These are phyloP conservation scores for Emmonsiellopsis sp. DNA, from an alignment of 2,329 filamentous ascomycete species.

Conservation along the genomic window DNA sequence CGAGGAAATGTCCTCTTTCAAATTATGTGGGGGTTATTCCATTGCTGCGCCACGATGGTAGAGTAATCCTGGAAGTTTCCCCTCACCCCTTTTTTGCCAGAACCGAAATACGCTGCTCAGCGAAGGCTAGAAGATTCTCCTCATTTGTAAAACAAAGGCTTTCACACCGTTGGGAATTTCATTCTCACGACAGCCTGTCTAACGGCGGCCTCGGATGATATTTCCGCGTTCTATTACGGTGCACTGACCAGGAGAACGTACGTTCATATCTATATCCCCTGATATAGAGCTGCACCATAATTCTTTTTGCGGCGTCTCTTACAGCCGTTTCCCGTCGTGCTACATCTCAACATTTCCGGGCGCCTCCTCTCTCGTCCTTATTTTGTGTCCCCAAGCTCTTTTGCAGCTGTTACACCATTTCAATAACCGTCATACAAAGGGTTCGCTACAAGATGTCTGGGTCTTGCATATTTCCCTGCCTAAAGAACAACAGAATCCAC, in stretches of 20 bases:
- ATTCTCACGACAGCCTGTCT: background rate
- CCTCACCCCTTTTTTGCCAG: background rate
- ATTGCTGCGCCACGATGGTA: background rate
- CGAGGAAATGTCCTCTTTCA: too few relatives aligned
- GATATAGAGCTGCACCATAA: background rate
- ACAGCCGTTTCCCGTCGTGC: slow-evolving; percentile 1
- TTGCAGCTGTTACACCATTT: background rate
- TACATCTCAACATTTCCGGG: background rate
- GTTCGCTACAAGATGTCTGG: background rate
- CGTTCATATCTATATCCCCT: background rate
- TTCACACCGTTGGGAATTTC: background rate
- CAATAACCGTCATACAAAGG: background rate
- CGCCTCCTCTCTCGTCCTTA: background rate
- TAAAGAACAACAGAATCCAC: background rate
- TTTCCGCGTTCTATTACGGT: background rate
- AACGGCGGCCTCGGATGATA: background rate
- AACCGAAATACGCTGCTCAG: too few relatives aligned
- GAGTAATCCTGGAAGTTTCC: background rate
- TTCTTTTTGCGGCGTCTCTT: background rate
- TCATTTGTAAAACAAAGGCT: background rate
- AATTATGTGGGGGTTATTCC: background rate
- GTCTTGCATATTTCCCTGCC: too few relatives aligned
- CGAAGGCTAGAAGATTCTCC: background rate
- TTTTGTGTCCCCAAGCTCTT: slow-evolving; percentile 1
- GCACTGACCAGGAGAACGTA: background rate